phyloP scores from a whole-genome alignment of 352 stramenopile genomes.

The Phytopythium sindhum region DNA sequence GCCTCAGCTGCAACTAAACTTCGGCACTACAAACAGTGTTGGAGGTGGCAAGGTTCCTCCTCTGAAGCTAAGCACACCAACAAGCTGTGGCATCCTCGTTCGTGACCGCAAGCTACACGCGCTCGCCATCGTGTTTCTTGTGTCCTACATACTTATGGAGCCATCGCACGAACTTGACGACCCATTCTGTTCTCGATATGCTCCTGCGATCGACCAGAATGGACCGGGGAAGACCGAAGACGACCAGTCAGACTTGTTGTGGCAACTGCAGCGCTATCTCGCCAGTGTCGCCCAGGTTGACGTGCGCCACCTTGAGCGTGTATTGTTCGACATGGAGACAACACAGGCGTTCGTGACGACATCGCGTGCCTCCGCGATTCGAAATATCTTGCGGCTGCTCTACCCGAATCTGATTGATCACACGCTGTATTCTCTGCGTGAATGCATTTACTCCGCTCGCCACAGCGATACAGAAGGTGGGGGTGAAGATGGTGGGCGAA shows the following conservation, averaged over 20 bases:
- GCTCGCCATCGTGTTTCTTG: conserved; percentile 25
- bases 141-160: conserved; percentile 29
- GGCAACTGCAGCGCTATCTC: conserved; percentile 42
- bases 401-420: conserved; percentile 37
- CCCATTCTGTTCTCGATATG: conserved; percentile 28
- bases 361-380: conserved; percentile 23
- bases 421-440: conserved; percentile 25
- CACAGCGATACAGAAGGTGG: background rate
- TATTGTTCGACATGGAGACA: conserved; percentile 31
- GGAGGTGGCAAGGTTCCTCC: background rate
- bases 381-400: conserved; percentile 33
- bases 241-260: conserved; percentile 29
- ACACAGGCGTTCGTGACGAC: conserved; percentile 22
- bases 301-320: conserved; percentile 16
- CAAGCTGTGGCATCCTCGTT: background rate
- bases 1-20: background rate
- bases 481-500: background rate
- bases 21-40: background rate
- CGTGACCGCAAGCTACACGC: conserved; percentile 15
- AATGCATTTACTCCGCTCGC: background rate
- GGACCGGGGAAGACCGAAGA: background rate
- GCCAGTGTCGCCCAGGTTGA: conserved; percentile 11
- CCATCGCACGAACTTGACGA: conserved; percentile 35
- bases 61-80: background rate
- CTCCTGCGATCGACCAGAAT: conserved; percentile 7